Evolutionary conservation across 345 rosid species (phyloP).

Genomic region (Syzygium aqueum): DNA sequence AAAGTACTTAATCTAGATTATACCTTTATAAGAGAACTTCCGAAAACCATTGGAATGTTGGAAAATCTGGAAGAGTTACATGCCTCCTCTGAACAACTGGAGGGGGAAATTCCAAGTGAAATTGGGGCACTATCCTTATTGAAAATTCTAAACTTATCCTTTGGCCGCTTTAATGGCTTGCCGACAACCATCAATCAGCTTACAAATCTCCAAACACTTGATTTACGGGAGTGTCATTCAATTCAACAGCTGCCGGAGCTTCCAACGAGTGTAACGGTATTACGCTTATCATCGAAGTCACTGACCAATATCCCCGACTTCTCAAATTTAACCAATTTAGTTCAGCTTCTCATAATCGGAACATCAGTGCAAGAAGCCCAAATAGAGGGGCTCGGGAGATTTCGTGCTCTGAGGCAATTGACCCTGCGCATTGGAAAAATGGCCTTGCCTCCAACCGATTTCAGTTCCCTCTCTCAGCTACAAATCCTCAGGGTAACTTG

Average conservation of each 20-base stretch:
- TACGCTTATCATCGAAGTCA: fast-evolving
- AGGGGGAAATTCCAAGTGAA: background rate
- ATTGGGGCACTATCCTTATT: background rate
- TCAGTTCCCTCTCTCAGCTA: background rate
- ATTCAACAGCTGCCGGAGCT: too few relatives aligned
- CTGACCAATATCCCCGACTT: background rate
- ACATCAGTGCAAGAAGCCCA: fast-evolving
- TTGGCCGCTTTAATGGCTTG: background rate
- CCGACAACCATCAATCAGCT: too few relatives aligned
- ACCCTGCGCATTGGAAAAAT: fast-evolving
- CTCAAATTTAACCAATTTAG: background rate
- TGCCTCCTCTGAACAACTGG: fast-evolving
- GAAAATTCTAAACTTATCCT: background rate
- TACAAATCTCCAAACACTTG: too few relatives aligned
- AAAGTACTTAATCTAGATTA: background rate
- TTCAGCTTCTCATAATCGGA: fast-evolving
- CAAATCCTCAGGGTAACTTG: fast-evolving
- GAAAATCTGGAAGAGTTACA: background rate
- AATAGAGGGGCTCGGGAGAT: background rate
- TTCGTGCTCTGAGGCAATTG: fast-evolving
- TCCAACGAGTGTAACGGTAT: fast-evolving
- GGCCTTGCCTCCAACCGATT: background rate
- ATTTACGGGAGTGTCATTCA: too few relatives aligned
- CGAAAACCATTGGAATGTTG: background rate
- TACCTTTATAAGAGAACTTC: background rate